Percentiles rank a stretch among this genome's conserved stretches.
Evolutionary conservation across 768 basidiomycete genomes (phyloP).

Genomic region (Amanita thiersii): DNA sequence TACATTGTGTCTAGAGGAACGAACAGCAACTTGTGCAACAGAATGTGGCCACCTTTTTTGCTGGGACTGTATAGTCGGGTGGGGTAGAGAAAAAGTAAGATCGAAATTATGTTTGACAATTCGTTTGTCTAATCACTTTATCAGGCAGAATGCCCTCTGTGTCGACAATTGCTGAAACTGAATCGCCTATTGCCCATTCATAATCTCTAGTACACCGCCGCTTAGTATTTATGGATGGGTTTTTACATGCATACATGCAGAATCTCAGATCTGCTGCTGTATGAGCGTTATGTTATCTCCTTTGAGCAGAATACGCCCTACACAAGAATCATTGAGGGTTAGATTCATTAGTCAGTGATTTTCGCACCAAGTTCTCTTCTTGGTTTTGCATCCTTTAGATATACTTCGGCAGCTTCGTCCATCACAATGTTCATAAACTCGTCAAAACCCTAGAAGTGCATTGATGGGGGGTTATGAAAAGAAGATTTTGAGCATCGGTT

Average conservation of each 20-base stretch:
- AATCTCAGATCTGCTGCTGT: conserved; percentile 42
- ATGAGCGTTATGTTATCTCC: conserved; percentile 99
- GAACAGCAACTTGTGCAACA: conserved; percentile 74
- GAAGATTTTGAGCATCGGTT: conserved; percentile 5
- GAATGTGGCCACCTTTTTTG: conserved; percentile 90
- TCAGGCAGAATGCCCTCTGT: conserved; percentile 81
- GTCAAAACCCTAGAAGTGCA: conserved; percentile 75
- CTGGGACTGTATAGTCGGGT: conserved; percentile 83
- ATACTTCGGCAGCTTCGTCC: conserved; percentile 90
- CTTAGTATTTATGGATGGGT: not conserved
- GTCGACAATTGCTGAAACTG: conserved; percentile 68
- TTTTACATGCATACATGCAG: not conserved
- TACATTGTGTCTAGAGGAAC: conserved; percentile 79
- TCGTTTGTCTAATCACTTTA: not conserved
- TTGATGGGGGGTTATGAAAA: conserved; percentile 10
- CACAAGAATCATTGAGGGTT: conserved; percentile 5
- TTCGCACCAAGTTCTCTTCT: conserved; percentile 71
- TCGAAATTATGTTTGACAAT: not conserved
- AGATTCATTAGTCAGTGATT: conserved; percentile 3
- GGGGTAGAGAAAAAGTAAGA: conserved; percentile 79
- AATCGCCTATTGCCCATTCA: conserved; percentile 72
- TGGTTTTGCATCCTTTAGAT: conserved; percentile 83
- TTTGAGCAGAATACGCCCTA: conserved; percentile 93
- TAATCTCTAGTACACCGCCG: conserved; percentile 49
- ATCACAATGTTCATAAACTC: conserved; percentile 99